Conservation (phyloP, 371 early-diverging fungal species). For the Mortierella sp. region DNA sequence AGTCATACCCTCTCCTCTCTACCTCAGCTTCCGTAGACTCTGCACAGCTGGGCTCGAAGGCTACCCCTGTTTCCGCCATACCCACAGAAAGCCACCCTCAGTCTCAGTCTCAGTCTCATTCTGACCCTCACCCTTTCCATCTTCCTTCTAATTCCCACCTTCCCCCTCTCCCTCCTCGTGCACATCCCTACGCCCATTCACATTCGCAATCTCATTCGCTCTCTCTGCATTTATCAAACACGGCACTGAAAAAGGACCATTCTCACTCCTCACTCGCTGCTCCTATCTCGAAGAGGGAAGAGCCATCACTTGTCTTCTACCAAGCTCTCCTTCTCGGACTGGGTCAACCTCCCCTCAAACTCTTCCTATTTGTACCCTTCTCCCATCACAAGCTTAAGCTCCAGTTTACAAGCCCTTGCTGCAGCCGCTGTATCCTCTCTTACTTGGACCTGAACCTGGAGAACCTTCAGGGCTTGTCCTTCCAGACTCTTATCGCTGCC, state of each 20-base stretch:
- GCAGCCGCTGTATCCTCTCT: background rate
- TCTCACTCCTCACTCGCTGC: background rate
- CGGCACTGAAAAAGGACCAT: background rate
- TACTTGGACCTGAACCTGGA: slow-evolving; percentile 13
- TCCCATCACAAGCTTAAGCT: background rate
- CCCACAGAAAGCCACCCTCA: background rate
- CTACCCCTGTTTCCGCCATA: background rate
- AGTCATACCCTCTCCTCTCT: slow-evolving; percentile 1
- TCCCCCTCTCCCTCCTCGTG: background rate
- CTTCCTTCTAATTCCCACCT: slow-evolving; percentile 2
- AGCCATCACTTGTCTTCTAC: slow-evolving; percentile 10
- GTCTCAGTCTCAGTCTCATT: slow-evolving; percentile 5
- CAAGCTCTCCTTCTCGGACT: slow-evolving; percentile 10
- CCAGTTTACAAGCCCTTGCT: background rate
- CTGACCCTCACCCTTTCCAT: background rate
- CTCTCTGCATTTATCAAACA: background rate
- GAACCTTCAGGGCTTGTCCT: slow-evolving; percentile 5
- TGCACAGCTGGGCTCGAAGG: background rate
- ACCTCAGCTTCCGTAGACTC: background rate
- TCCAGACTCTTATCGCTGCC: slow-evolving; percentile 36
- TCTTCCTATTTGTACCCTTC: slow-evolving; percentile 4
- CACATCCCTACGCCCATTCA: slow-evolving; percentile 1
- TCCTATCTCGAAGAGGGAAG: background rate
- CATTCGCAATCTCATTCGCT: background rate
- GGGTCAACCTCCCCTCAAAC: slow-evolving; percentile 13